Evolutionary conservation across 2,329 filamentous ascomycete species (phyloP), one percentile per base, ranked within the genome.

Genomic region (Penicillium vulpinum): DNA sequence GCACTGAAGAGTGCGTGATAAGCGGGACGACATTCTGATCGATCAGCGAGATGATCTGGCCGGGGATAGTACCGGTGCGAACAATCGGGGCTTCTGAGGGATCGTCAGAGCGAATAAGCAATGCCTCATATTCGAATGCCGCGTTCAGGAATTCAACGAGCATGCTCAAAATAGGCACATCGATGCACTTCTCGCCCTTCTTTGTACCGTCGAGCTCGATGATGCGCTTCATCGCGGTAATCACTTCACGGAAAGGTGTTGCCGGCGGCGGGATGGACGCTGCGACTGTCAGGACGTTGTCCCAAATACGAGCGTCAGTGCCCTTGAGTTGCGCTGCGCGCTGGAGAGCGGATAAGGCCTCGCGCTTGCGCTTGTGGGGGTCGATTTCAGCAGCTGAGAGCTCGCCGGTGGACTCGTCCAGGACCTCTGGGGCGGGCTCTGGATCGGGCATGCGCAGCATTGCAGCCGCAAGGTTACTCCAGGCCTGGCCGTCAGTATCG

Each of bases 231-330:
- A 94, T 83, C 0, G 91, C 91, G 5, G 88, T 81, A 31, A 96
- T 78, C 49, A 96, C 85, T 60, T 97, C 91, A 0, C 80, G 73
- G 69, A 91, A 87, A 0, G 88, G 85, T 0, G 76, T 79, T 29
- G 64, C 57, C 1, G 90, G 88, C 0, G 93, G 92, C 0, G 81
- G 82, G 28, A 94, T 83, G 2, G 91, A 89, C 0, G 90, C 85
- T 0, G 90, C 89, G 22, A 97, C 87, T 0, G 92, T 94, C 56
- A 99, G 84, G 16, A 97, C 88, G 67, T 99, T 99, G 71, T 96
- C 91, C 93, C 93, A 97, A 73, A 99, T 97, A 65, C 91, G 87
- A 83, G 89, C 90, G 76, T 93, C 93, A 66, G 92, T 88, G 73
- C 91, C 84, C 49, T 95, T 91, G 24, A 96, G 84, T 5, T 85